phyloP scores from a whole-genome alignment of 2,329 filamentous ascomycete species.

The Alternaria gaisen region DNA sequence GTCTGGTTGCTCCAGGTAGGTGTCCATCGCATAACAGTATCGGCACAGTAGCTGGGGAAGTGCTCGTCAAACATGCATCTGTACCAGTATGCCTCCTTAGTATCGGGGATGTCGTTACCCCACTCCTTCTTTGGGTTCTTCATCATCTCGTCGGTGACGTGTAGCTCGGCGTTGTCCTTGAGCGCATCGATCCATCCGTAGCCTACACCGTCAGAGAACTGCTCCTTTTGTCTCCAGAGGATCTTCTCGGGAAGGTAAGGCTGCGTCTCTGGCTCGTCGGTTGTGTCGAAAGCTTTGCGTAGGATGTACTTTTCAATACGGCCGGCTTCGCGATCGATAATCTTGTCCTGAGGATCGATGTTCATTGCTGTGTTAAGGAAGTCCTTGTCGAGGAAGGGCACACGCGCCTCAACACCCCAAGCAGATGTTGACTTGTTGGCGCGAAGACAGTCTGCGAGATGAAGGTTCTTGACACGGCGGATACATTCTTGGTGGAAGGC shows the following conservation, averaged over 20 bases:
- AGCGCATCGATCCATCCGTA: conserved; percentile 99
- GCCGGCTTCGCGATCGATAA: conserved; percentile 78
- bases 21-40: conserved; percentile 94
- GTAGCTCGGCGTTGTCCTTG: conserved; percentile 89
- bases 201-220: conserved; percentile 97
- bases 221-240: conserved; percentile 98
- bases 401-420: conserved; percentile 97
- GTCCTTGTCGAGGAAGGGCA: conserved; percentile 96
- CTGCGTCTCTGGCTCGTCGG: conserved; percentile 78
- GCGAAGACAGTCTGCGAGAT: conserved; percentile 93
- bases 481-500: conserved; percentile 97
- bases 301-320: conserved; percentile 97
- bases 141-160: conserved; percentile 98
- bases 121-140: conserved; percentile 97
- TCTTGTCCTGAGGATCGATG: conserved; percentile 93
- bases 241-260: conserved; percentile 97
- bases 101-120: conserved; percentile 91
- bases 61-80: conserved; percentile 98
- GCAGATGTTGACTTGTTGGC: conserved; percentile 99
- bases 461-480: conserved; percentile 93
- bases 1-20: conserved; percentile 97
- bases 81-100: conserved; percentile 99
- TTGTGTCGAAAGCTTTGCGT: conserved; percentile 95
- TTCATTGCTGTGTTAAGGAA: conserved; percentile 94
- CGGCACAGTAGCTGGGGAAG: conserved; percentile 90